phyloP scores from a whole-genome alignment of 2,329 filamentous ascomycete species.

The Mariannaea sp. region DNA sequence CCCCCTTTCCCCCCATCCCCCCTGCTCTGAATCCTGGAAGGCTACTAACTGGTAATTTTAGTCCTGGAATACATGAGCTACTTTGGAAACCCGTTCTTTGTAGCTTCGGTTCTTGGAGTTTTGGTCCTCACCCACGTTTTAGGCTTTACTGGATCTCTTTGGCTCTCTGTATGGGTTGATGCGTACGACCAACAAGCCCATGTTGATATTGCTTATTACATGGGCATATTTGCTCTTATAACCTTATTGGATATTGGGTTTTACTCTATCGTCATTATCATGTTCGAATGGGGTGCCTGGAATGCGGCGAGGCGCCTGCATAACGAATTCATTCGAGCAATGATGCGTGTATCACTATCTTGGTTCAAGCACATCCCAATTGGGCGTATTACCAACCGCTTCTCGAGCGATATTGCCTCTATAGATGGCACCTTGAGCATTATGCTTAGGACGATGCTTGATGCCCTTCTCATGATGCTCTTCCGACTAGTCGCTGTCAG shows the following conservation, averaged over 20 bases:
- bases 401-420: conserved; percentile 61
- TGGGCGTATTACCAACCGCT: conserved; percentile 59
- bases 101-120: conserved; percentile 45
- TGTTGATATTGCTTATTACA: conserved; percentile 55
- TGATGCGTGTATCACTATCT: conserved; percentile 58
- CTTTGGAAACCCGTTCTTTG: conserved; percentile 53
- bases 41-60: conserved; percentile 18
- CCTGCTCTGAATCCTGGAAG: too few relatives aligned
- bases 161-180: conserved; percentile 60
- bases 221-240: conserved; percentile 56
- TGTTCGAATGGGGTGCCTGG: conserved; percentile 62
- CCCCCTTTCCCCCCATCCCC: too few relatives aligned
- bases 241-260: conserved; percentile 50
- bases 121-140: conserved; percentile 49
- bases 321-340: conserved; percentile 54
- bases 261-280: conserved; percentile 48
- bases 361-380: conserved; percentile 62
- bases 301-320: conserved; percentile 59
- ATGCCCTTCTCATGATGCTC: conserved; percentile 48
- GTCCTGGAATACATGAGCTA: conserved; percentile 58
- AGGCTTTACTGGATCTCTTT: conserved; percentile 50
- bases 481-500: conserved; percentile 54
- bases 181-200: conserved; percentile 51
- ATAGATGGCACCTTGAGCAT: conserved; percentile 55
- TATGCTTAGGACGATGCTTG: conserved; percentile 51